Evolutionary conservation across 805 yeast species (phyloP).

Genomic region (Danielozyma ontarioensis): DNA sequence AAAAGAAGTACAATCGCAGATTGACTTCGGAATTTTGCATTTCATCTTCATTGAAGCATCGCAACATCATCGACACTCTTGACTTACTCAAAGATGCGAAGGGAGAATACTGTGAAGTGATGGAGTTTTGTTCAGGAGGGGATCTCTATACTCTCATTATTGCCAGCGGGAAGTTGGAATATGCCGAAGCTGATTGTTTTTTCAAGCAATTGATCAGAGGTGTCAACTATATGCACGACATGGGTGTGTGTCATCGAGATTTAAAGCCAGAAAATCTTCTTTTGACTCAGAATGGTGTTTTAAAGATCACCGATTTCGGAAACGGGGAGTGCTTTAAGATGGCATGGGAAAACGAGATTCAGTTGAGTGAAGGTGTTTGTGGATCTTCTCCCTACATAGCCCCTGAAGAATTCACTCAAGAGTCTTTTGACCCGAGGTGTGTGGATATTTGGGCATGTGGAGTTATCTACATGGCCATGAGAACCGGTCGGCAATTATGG

Average conservation of each 20-base stretch:
- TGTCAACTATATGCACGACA: slow-evolving; percentile 80
- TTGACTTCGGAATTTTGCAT: slow-evolving; percentile 81
- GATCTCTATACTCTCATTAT: slow-evolving; percentile 71
- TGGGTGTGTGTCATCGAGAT: slow-evolving; percentile 89
- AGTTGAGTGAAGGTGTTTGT: slow-evolving; percentile 68
- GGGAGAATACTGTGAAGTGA: slow-evolving; percentile 78
- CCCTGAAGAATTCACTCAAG: slow-evolving; percentile 70
- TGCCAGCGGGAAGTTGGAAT: slow-evolving; percentile 73
- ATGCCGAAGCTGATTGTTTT: slow-evolving; percentile 84
- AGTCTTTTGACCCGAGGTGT: slow-evolving; percentile 73
- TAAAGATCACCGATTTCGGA: slow-evolving; percentile 88
- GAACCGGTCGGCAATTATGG: slow-evolving; percentile 95
- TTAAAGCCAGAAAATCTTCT: slow-evolving; percentile 83
- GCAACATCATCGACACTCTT: slow-evolving; percentile 69
- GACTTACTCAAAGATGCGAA: slow-evolving; percentile 78
- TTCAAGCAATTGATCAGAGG: slow-evolving; percentile 83
- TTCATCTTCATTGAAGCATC: slow-evolving; percentile 70
- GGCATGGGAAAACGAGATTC: slow-evolving; percentile 78
- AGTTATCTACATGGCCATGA: slow-evolving; percentile 87
- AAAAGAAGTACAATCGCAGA: slow-evolving; percentile 63
- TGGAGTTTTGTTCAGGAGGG: slow-evolving; percentile 83
- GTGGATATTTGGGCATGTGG: slow-evolving; percentile 94
- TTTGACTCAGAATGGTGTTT: slow-evolving; percentile 62
- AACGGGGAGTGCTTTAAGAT: slow-evolving; percentile 75
- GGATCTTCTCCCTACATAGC: slow-evolving; percentile 90